Evolutionary conservation across 169 alveolate species (phyloP).

Genomic region (Plasmodium gaboni): DNA sequence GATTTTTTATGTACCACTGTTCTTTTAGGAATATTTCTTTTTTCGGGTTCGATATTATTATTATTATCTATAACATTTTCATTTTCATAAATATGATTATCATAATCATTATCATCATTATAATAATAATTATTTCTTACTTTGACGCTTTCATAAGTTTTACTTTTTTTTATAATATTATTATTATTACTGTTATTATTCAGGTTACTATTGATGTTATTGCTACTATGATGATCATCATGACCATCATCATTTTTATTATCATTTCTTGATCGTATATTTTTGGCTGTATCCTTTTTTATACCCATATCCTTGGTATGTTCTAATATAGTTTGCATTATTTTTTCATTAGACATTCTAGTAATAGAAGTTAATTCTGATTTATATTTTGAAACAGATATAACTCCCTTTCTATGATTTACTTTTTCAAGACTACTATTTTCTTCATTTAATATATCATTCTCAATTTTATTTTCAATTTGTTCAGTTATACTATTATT

Average conservation of each 20-base stretch:
- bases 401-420: conserved; percentile 45
- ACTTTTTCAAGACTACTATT: neutral
- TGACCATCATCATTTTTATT: too few species aligned
- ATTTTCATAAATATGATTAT: neutral
- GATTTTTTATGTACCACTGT: too few species aligned
- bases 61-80: neutral
- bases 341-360: conserved; percentile 65
- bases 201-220: neutral
- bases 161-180: conserved; percentile 3
- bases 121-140: conserved; percentile 3
- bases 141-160: conserved; percentile 7
- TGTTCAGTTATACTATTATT: conserved; percentile 44
- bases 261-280: neutral
- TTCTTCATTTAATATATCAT: conserved; percentile 39
- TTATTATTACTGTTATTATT: neutral
- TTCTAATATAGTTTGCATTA: conserved; percentile 45
- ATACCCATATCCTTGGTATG: conserved; percentile 27
- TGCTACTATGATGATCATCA: too few species aligned
- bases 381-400: conserved; percentile 66
- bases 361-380: conserved; percentile 42
- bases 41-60: neutral
- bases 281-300: neutral
- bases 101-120: neutral
- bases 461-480: conserved; percentile 59
- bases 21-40: neutral